Conservation (phyloP, 2,329 filamentous ascomycete species). For the Phialophora tarda region DNA sequence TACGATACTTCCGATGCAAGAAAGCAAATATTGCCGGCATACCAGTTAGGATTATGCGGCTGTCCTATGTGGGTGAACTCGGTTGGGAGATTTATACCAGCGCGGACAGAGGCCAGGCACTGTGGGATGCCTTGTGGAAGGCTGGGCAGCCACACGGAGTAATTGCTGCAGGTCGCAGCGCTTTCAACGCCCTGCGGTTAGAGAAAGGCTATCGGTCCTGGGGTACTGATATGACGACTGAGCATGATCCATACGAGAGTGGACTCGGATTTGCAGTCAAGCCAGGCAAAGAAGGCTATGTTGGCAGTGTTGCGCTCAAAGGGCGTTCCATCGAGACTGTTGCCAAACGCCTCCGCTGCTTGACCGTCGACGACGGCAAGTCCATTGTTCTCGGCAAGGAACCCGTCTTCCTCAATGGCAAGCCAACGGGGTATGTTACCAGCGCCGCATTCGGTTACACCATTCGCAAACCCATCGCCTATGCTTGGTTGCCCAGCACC, state of each 20-base stretch:
- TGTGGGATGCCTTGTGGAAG: constrained; percentile 65
- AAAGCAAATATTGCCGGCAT: constrained; percentile 59
- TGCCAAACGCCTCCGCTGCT: constrained; percentile 49
- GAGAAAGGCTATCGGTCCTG: constrained; percentile 66
- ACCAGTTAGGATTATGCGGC: constrained; percentile 61
- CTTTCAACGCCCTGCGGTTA: constrained; percentile 64
- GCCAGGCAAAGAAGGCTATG: constrained; percentile 47
- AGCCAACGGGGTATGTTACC: constrained; percentile 63
- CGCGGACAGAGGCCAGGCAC: constrained; percentile 61
- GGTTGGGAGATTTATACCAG: constrained; percentile 69
- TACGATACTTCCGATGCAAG: constrained; percentile 60
- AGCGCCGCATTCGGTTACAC: constrained; percentile 67
- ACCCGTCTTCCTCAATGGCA: constrained; percentile 59
- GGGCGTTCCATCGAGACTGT: constrained; percentile 48
- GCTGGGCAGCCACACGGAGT: constrained; percentile 62
- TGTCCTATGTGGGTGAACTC: constrained; percentile 66
- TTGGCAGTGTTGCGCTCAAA: constrained; percentile 59
- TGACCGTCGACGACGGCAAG: constrained; percentile 62
- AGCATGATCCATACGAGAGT: constrained; percentile 66
- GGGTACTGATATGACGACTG: constrained; percentile 64
- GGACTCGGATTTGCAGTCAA: constrained; percentile 61
- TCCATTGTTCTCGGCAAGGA: constrained; percentile 68
- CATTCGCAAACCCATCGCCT: constrained; percentile 64
- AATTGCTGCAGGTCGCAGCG: constrained; percentile 63
- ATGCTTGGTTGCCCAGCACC: constrained; percentile 60